Evolutionary conservation across 257 asterid species (phyloP).

Genomic region (Solanum paucissectum): DNA sequence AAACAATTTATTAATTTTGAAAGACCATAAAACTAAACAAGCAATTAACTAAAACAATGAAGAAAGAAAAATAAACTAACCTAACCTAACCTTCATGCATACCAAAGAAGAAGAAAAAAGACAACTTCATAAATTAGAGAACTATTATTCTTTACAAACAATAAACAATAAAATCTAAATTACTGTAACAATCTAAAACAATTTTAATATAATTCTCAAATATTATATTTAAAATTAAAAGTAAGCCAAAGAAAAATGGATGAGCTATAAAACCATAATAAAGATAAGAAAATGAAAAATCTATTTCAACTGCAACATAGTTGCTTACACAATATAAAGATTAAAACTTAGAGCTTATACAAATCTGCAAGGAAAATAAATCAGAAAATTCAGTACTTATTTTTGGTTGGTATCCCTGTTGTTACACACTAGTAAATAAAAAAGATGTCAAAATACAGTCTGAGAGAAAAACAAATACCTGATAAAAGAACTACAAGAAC

Average conservation of each 20-base stretch:
- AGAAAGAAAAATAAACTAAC: not conserved
- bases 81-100: not conserved
- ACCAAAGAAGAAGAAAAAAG: not conserved
- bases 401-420: conserved; percentile 41
- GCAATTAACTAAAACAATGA: not conserved
- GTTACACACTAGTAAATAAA: conserved; percentile 41
- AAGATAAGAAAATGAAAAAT: not conserved
- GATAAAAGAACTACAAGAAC: conserved; percentile 11
- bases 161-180: not conserved
- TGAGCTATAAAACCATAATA: not conserved
- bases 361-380: not conserved
- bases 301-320: not conserved
- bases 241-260: not conserved
- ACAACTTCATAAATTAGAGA: not conserved
- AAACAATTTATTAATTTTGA: not conserved
- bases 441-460: conserved; percentile 48
- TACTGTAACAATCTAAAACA: not conserved
- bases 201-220: not conserved
- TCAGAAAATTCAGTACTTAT: conserved; percentile 32
- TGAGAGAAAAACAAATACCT: conserved; percentile 29
- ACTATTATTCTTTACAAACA: not conserved
- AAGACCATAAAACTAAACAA: not conserved
- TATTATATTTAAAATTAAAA: not conserved
- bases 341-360: not conserved
- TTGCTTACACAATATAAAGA: not conserved